Base-by-base conservation (phyloP, 2,329 filamentous ascomycete genomes). In the Metarhizium anisopliae region DNA sequence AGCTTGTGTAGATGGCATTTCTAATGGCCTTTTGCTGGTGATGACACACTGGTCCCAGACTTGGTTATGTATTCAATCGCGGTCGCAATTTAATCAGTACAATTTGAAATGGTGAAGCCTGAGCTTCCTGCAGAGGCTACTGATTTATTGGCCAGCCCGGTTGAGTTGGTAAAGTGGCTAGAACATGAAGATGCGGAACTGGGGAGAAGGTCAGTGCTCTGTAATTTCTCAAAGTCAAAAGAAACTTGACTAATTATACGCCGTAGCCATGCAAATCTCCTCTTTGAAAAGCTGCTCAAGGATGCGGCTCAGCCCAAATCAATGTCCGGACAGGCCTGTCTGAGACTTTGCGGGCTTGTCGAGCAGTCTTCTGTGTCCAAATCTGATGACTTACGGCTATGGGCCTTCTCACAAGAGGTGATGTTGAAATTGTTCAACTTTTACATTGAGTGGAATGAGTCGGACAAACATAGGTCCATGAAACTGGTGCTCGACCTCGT, bases 371-470 rank as follows among this genome's bases (percentile, higher is more conserved):
- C 75, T 59, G 80, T 76, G 60, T 82, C 82, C 3, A 60, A 64
- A 14, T 73, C 75, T 10, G 58, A 68, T 30, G 56, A 61, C 4
- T 63, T 85, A 36, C 70, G 66, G 50, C 59, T 63, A 10, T 82
- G 81, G 73, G 78, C 79, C 1, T 84, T 82, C 58, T 77, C 76
- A 11, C 67, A 74, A 58, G 64, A 70, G 35, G 76, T 79, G 3
- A 75, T 73, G 20, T 60, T 77, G 52, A 70, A 71, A 53, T 69
- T 86, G 29, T 84, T 85, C 68, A 72, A 79, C 54, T 85, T 84
- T 63, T 87, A 83, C 64, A 72, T 86, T 52, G 82, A 85, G 62
- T 86, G 83, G 82, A 85, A 84, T 61, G 83, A 86, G 62, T 81
- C 80, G 55, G 83, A 86, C 63, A 79, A 83, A 58, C 80, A 85